Percentiles rank a stretch among this genome's conserved stretches.
phyloP scores from a whole-genome alignment of 108 stramenopile genomes.

The Cyclostephanos tholiformis region DNA sequence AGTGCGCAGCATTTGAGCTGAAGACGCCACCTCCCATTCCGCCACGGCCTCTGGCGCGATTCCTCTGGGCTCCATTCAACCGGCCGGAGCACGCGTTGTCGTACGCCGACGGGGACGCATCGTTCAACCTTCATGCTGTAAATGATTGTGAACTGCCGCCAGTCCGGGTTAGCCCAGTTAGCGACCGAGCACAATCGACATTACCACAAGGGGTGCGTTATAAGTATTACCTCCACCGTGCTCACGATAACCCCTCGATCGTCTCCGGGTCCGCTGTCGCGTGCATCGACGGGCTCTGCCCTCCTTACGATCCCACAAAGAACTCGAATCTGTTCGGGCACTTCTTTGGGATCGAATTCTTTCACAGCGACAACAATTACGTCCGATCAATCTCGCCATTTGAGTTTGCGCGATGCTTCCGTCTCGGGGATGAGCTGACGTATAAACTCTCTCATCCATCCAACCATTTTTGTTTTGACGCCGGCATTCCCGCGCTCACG shows the following conservation, averaged over 20 bases:
- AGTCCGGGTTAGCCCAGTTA: not conserved
- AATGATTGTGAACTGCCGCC: too few relatives aligned
- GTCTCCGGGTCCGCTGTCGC: not conserved
- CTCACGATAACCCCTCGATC: not conserved
- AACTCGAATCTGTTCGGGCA: slow-evolving; percentile 12
- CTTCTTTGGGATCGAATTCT: slow-evolving; percentile 23
- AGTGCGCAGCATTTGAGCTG: not conserved
- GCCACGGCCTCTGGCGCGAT: not conserved
- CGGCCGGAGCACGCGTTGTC: not conserved
- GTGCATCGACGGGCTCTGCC: not conserved
- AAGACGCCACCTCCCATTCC: not conserved
- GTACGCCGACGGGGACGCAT: not conserved
- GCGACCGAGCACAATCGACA: not conserved
- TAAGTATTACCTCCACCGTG: not conserved
- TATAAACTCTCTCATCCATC: not conserved
- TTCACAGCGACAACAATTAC: not conserved
- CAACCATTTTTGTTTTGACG: not conserved
- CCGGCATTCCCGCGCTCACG: not conserved
- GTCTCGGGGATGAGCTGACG: slow-evolving; percentile 6
- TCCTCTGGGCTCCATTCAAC: not conserved
- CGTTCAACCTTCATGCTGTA: not conserved
- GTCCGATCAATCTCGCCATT: slow-evolving; percentile 21
- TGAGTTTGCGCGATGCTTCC: slow-evolving; percentile 15
- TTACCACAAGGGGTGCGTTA: not conserved
- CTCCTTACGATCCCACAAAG: not conserved